A percentile compares a stretch with the other conserved stretches of the same genome.
Conservation (phyloP, 192 early-diverging fungal species). For the Linnemannia exigua region DNA sequence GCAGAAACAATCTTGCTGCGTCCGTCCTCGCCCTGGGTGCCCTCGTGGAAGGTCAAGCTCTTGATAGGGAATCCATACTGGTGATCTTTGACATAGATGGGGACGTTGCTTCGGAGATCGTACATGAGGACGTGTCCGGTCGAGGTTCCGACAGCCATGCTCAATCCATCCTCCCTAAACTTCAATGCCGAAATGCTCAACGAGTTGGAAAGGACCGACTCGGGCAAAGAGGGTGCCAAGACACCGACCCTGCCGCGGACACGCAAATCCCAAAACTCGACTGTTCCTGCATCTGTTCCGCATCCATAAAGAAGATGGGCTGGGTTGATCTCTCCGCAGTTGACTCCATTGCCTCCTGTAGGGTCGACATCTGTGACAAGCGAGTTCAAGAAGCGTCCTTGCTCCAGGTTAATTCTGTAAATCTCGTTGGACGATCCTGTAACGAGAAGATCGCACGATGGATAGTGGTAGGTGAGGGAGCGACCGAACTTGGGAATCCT, state of each 20-base stretch:
- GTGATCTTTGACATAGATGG: constrained; percentile 95
- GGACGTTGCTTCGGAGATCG: constrained; percentile 89
- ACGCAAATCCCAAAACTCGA: constrained; percentile 98
- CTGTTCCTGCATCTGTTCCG: constrained; percentile 86
- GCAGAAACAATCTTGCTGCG: constrained; percentile 86
- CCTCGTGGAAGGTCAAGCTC: constrained; percentile 83
- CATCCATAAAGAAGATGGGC: constrained; percentile 95
- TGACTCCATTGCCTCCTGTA: constrained; percentile 73
- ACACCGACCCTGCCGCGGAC: constrained; percentile 81
- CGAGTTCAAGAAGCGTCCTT: constrained; percentile 92
- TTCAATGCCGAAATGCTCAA: constrained; percentile 73
- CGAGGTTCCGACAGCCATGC: constrained; percentile 88
- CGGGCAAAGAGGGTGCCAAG: constrained; percentile 67
- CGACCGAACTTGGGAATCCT: constrained; percentile 97
- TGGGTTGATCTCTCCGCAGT: constrained; percentile 84
- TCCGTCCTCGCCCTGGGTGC: constrained; percentile 63
- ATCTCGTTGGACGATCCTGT: constrained; percentile 86
- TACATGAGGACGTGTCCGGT: constrained; percentile 94
- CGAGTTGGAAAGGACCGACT: constrained; percentile 37
- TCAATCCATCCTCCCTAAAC: constrained; percentile 90
- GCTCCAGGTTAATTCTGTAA: constrained; percentile 92
- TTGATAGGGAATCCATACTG: constrained; percentile 97
- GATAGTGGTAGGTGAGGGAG: constrained; percentile 90
- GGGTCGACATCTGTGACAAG: constrained; percentile 76
- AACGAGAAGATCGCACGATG: constrained; percentile 92